Base-by-base conservation (phyloP, 2,329 filamentous ascomycete species). In the Penicillium sp. region DNA sequence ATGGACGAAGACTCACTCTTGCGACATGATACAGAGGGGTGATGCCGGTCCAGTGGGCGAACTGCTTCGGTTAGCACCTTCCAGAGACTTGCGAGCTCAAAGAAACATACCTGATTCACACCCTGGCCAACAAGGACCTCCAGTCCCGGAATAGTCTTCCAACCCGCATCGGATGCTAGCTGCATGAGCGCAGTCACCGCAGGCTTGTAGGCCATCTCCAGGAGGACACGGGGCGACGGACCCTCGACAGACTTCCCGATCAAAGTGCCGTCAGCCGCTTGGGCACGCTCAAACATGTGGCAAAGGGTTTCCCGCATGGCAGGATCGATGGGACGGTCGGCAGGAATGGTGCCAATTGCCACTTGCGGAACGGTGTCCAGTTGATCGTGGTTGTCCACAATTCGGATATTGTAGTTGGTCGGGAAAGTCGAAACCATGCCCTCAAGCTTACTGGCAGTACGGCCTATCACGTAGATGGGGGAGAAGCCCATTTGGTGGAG, bases 181-280 rank as follows among this genome's bases (percentile, higher is more conserved):
- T 86, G 78, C 82, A 97, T 96, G 51, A 95, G 68, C 6, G 84
- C 79, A 4, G 93, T 98, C 36, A 86, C 77, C 0, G 78, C 74
- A 14, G 93, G 93, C 67, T 91, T 94, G 67, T 98, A 98, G 2
- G 93, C 91, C 90, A 98, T 95, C 66, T 98, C 93, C 3, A 97
- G 70, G 45, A 97, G 68, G 9, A 93, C 78, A 14, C 78, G 77
- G 17, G 67, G 68, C 4, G 65, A 66, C 36, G 67, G 67, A 7
- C 29, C 33, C 16, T 62, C 62, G 5, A 53, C 53, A 7, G 59
- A 50, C 35, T 61, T 48, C 58, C 61, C 55, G 39, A 57, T 45
- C 57, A 63, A 48, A 53, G 62, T 47, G 16, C 42, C 45, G 42
- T 71, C 68, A n/a, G 81, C 60, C 21, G 81, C 57, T 11, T 73